Evolutionary conservation across 2,329 filamentous ascomycete species (phyloP).

Genomic region (Cyphellophora europaea): DNA sequence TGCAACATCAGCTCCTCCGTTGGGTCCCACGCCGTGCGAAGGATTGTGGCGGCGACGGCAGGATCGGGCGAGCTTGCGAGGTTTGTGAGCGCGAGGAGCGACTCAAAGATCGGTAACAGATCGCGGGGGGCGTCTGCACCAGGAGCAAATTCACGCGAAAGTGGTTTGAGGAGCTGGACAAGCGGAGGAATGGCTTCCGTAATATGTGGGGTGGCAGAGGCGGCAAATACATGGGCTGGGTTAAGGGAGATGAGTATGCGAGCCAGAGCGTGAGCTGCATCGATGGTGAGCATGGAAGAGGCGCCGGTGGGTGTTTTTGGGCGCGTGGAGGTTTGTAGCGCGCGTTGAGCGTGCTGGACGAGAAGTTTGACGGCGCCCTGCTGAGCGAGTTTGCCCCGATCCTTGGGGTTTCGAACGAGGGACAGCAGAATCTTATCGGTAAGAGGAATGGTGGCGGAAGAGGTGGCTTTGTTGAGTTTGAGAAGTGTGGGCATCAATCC

Average conservation of each 20-base stretch:
- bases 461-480: conserved; percentile 61
- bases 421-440: conserved; percentile 69
- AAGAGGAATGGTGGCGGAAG: conserved; percentile 60
- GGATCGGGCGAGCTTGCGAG: conserved; percentile 57
- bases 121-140: conserved; percentile 50
- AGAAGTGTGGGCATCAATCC: conserved; percentile 70
- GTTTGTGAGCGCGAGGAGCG: conserved; percentile 86
- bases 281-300: conserved; percentile 19
- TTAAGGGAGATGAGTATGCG: conserved; percentile 82
- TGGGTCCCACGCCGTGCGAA: conserved; percentile 62
- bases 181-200: conserved; percentile 77
- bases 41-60: conserved; percentile 55
- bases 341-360: conserved; percentile 51
- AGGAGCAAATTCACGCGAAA: conserved; percentile 36
- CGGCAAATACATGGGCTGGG: conserved; percentile 74
- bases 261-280: conserved; percentile 70
- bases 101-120: conserved; percentile 81
- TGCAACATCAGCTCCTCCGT: conserved; percentile 79
- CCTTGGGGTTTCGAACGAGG: conserved; percentile 62
- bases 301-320: conserved; percentile 26
- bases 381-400: conserved; percentile 74
- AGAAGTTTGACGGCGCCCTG: conserved; percentile 88
- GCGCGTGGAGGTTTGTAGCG: conserved; percentile 15
- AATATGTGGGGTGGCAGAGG: conserved; percentile 60
- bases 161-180: conserved; percentile 59